Conservation (phyloP, 257 asterid genomes). For the Linderniella brevidens region DNA sequence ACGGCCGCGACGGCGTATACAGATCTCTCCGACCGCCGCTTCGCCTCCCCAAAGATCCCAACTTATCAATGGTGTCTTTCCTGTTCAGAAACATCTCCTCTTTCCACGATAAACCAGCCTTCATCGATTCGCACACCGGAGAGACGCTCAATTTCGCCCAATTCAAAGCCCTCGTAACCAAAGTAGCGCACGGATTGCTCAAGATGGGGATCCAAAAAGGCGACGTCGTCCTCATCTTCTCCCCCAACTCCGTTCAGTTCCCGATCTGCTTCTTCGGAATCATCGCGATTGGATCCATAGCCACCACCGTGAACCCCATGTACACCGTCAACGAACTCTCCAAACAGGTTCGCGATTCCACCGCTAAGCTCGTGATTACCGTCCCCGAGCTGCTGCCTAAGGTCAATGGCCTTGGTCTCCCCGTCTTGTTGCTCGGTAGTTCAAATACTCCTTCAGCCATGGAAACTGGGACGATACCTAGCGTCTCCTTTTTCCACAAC, state of each 20-base stretch:
- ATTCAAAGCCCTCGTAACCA: conserved; percentile 41
- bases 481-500: conserved; percentile 23
- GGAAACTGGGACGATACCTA: conserved; percentile 14
- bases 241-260: conserved; percentile 62
- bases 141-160: conserved; percentile 31
- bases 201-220: conserved; percentile 48
- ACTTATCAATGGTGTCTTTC: conserved; percentile 47
- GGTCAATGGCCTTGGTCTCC: conserved; percentile 38
- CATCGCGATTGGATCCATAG: conserved; percentile 59
- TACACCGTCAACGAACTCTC: conserved; percentile 61
- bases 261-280: conserved; percentile 51
- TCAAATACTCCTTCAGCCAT: conserved; percentile 8
- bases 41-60: conserved; percentile 27
- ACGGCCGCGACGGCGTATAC: conserved; percentile 77
- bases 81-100: conserved; percentile 61
- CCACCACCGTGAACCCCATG: conserved; percentile 63
- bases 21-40: conserved; percentile 60
- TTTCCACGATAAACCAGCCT: conserved; percentile 49
- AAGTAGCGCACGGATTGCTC: conserved; percentile 34
- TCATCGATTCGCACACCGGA: conserved; percentile 36
- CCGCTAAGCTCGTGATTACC: conserved; percentile 57
- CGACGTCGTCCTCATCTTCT: conserved; percentile 55
- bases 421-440: conserved; percentile 33
- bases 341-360: conserved; percentile 57
- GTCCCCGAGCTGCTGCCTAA: conserved; percentile 45